A percentile compares a stretch with the other conserved stretches of the same genome.
Conservation (phyloP, 139 green algal genomes). For the Chlorella sp. region DNA sequence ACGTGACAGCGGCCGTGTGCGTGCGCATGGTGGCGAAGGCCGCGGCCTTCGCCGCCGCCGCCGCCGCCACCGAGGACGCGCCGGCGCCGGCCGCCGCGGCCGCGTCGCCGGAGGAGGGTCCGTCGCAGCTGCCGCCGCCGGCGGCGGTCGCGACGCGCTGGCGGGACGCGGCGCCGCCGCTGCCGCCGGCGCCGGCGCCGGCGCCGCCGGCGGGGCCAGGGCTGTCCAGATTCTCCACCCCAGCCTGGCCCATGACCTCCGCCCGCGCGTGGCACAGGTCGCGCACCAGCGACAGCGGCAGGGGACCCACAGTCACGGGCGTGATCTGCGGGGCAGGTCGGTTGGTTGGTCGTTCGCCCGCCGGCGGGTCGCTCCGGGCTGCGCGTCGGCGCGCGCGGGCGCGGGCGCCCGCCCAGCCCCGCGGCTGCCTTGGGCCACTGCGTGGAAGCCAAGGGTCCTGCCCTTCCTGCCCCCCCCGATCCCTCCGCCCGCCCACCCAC, state of each 20-base stretch:
- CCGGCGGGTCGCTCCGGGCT: background rate
- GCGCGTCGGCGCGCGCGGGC: background rate
- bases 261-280: conserved; percentile 14
- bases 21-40: background rate
- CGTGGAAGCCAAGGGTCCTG: background rate
- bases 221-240: conserved; percentile 21
- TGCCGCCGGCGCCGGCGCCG: background rate
- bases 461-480: no score
- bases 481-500: no score
- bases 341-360: background rate
- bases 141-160: background rate
- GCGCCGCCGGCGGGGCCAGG: background rate
- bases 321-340: conserved; percentile 3
- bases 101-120: background rate
- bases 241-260: conserved; percentile 3
- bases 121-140: background rate
- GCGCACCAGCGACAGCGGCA: conserved; percentile 22
- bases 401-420: background rate
- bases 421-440: background rate
- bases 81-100: background rate
- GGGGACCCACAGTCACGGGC: conserved; percentile 23
- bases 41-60: background rate
- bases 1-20: background rate
- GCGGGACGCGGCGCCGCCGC: background rate
- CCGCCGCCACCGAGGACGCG: background rate